Base-by-base conservation (phyloP, 768 basidiomycete species). In the Suillus decipiens region DNA sequence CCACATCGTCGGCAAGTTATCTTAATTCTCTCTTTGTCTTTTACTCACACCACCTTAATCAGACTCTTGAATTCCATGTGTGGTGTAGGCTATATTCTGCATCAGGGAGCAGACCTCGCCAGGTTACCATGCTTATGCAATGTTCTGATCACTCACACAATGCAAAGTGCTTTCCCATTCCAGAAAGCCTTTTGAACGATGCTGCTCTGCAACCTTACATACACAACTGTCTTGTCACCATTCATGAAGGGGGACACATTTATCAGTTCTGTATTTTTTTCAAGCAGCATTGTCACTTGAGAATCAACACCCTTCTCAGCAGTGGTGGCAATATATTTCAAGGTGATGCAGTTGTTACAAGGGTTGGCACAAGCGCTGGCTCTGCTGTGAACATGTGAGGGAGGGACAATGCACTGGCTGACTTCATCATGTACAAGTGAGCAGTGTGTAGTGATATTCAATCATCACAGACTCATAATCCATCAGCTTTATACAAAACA, bases 391-490 rank as follows among this genome's bases (percentile, higher is more conserved):
- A 64, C 36, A 66, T 66, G 65, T 19, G 31, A 15, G 36, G 37
- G 2, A 4, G 47, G 9, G 65, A 66, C 12, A 37, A 28, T 3
- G 15, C 14, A 5, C 15, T 66, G 10, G 59, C 54, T 10, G 65
- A 66, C 62, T 66, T 60, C 15, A 61, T 66, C 36, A 60, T 63
- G 41, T 28, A 33, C n/a, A 12, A 55, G 61, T 65, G n/a, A n/a
- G n/a, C n/a, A 59, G 50, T 31, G 41, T 5, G 5, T 41, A 41
- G 2, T 10, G 19, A 34, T 43, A 8, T n/a, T 28, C 15, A 19
- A 33, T 39, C 34, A 34, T 53, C 36, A 15, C 36, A 33, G 19
- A 61, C 31, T 24, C 19, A 19, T 6, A 8, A 51, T 24, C 51
- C n/a, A 22, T 36, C 34, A 61, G 61, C 36, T 61, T 61, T 54